A percentile compares a stretch with the other conserved stretches of the same genome.
These are phyloP conservation scores for Linnemannia exigua DNA, from an alignment of 192 early-diverging fungal genomes.

Conservation along the genomic window DNA sequence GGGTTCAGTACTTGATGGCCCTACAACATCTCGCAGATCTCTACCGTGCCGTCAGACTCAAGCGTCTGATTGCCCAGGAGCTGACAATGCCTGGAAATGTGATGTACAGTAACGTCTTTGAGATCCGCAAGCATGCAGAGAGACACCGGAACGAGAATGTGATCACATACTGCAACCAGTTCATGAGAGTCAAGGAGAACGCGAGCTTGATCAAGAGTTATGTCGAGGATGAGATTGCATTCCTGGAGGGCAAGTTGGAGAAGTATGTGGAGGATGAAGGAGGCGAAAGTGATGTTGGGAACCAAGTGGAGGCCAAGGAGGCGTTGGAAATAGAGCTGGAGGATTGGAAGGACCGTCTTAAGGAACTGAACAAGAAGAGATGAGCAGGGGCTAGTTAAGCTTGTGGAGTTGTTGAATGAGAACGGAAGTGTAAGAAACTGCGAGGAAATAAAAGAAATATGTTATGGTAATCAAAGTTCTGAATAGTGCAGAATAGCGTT, in stretches of 20 bases:
- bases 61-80: constrained; percentile 19
- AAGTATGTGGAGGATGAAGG: too few relatives aligned
- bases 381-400: too few relatives aligned
- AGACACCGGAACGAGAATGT: constrained; percentile 1
- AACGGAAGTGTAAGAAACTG: too few relatives aligned
- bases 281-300: too few relatives aligned
- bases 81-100: background rate
- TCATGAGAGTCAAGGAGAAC: background rate
- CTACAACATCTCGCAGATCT: constrained; percentile 5
- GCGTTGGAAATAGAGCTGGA: too few relatives aligned
- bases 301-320: too few relatives aligned
- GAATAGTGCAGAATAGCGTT: too few relatives aligned
- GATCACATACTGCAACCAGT: constrained; percentile 17
- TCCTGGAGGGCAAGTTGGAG: background rate
- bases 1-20: constrained; percentile 19
- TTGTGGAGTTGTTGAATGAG: too few relatives aligned
- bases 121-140: constrained; percentile 1
- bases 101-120: constrained; percentile 32
- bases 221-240: background rate
- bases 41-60: constrained; percentile 4
- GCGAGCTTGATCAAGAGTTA: background rate
- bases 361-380: too few relatives aligned
- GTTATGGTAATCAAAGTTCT: too few relatives aligned
- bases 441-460: too few relatives aligned
- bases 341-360: too few relatives aligned